phyloP scores from a whole-genome alignment of 352 stramenopile genomes.

The Phytophthora pisi region DNA sequence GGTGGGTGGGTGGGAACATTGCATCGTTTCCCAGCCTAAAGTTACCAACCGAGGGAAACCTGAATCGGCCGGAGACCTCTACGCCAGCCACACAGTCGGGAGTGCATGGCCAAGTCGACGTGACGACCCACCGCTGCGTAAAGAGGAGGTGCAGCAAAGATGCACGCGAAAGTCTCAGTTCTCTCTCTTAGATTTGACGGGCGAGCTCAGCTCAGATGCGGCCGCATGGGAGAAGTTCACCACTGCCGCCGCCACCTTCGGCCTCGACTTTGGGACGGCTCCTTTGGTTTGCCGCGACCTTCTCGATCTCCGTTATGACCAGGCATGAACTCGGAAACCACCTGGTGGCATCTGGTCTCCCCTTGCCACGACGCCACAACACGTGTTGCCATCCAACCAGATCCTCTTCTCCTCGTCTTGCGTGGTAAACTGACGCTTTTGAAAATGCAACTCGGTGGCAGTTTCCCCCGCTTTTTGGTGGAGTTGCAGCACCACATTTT shows the following conservation, averaged over 20 bases:
- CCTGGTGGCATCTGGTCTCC: constrained; percentile 26
- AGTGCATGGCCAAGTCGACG: constrained; percentile 13
- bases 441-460: neutral
- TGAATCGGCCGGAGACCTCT: constrained; percentile 22
- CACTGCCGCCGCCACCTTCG: constrained; percentile 1
- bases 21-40: neutral
- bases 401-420: constrained; percentile 4
- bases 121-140: constrained; percentile 12
- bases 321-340: constrained; percentile 26
- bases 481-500: neutral
- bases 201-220: too few relatives aligned
- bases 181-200: neutral
- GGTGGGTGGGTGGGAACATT: neutral
- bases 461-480: neutral
- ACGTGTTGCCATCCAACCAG: constrained; percentile 4
- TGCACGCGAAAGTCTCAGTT: constrained; percentile 4
- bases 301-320: constrained; percentile 6
- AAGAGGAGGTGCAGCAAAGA: constrained; percentile 8
- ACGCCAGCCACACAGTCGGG: constrained; percentile 16
- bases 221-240: neutral
- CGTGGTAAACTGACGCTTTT: constrained; percentile 10
- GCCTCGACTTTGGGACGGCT: neutral
- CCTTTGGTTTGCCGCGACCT: neutral
- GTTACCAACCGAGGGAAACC: constrained; percentile 9
- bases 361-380: constrained; percentile 16